These are phyloP conservation scores for Lentithecium fluviatile DNA, from an alignment of 495 filamentous ascomycete genomes.

Conservation along the genomic window DNA sequence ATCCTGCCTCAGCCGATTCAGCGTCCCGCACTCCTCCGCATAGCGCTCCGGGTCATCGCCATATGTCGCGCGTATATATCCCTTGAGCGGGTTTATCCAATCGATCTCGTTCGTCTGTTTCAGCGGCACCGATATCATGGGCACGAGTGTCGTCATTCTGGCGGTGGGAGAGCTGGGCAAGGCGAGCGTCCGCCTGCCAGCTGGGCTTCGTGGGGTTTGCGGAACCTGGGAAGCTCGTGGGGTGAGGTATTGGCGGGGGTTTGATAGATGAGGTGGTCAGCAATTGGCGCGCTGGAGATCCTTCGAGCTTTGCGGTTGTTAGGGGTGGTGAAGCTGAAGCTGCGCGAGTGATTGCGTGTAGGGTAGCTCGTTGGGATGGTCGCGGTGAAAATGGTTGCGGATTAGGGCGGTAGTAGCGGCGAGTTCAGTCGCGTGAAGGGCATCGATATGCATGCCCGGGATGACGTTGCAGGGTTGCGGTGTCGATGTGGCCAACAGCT, in stretches of 20 bases:
- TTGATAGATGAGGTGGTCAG: neutral
- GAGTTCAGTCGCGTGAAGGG: conserved; percentile 1
- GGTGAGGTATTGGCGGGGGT: neutral
- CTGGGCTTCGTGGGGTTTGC: neutral
- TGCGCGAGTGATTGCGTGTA: neutral
- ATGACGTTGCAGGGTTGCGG: conserved; percentile 32
- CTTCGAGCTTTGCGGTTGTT: neutral
- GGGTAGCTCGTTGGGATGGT: neutral
- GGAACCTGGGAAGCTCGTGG: neutral
- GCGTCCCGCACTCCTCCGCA: conserved; percentile 86
- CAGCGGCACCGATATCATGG: conserved; percentile 88
- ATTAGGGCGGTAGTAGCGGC: too few relatives aligned
- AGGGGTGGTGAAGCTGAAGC: neutral
- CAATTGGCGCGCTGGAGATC: conserved; percentile 3
- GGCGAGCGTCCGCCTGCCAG: conserved; percentile 32
- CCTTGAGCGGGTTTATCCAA: conserved; percentile 91
- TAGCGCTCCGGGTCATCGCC: conserved; percentile 96
- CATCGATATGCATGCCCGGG: conserved; percentile 24
- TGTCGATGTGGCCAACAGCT: conserved; percentile 25
- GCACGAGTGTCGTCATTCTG: conserved; percentile 69
- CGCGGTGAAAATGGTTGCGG: neutral
- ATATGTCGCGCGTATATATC: conserved; percentile 89
- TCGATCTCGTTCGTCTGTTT: conserved; percentile 99
- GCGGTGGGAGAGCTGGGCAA: conserved; percentile 18
- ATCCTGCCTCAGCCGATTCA: conserved; percentile 96